Conservation (phyloP, 768 basidiomycete species). For the Hygrophorus pudorinus region DNA sequence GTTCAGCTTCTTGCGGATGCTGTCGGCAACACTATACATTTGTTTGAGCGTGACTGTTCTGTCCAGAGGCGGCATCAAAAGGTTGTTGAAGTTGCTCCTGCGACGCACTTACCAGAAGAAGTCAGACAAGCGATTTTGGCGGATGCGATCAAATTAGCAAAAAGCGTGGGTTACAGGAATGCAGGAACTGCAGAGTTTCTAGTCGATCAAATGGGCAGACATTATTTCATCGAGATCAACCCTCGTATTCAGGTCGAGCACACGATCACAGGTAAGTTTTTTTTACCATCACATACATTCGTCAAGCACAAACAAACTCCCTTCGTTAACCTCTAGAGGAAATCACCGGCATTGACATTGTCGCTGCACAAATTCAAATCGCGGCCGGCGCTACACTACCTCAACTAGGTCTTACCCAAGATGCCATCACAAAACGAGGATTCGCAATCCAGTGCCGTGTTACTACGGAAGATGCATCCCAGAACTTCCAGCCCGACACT, state of each 20-base stretch:
- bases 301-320: slow-evolving; percentile 4
- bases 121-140: slow-evolving; percentile 76
- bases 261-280: slow-evolving; percentile 80
- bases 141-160: slow-evolving; percentile 92
- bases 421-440: slow-evolving; percentile 90
- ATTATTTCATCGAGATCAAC: slow-evolving; percentile 99
- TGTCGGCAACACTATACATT: slow-evolving; percentile 89
- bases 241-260: slow-evolving; percentile 99
- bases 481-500: slow-evolving; percentile 93
- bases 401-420: slow-evolving; percentile 92
- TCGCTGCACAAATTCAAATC: slow-evolving; percentile 98
- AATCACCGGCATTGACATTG: slow-evolving; percentile 98
- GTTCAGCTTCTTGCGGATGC: slow-evolving; percentile 92
- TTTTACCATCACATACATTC: slow-evolving; percentile 3
- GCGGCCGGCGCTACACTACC: slow-evolving; percentile 96
- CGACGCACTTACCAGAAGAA: slow-evolving; percentile 87
- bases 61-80: slow-evolving; percentile 98
- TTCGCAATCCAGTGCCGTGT: slow-evolving; percentile 98
- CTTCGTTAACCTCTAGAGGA: slow-evolving; percentile 86
- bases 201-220: slow-evolving; percentile 91
- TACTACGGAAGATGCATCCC: slow-evolving; percentile 93
- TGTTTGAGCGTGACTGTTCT: slow-evolving; percentile 98
- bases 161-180: slow-evolving; percentile 89
- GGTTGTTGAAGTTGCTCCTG: slow-evolving; percentile 97
- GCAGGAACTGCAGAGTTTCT: slow-evolving; percentile 98